A percentile compares a stretch with the other conserved stretches of the same genome.
Evolutionary conservation across 2,329 filamentous ascomycete genomes (phyloP).

Genomic region (Pseudogymnoascus sp.): DNA sequence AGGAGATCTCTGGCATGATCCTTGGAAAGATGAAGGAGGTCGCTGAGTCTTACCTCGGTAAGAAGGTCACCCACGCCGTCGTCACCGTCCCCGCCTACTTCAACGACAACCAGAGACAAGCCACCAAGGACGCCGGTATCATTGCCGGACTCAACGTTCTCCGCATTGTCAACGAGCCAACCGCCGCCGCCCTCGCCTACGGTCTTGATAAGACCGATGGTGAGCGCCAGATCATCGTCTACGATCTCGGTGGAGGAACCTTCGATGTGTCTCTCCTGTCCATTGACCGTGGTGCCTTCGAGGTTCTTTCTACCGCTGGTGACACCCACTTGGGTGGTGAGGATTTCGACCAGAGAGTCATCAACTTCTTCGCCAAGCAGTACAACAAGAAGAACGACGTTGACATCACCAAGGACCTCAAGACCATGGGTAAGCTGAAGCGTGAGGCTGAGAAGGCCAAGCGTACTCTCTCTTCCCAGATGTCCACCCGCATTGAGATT

Average conservation of each 20-base stretch:
- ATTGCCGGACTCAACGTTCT: slow-evolving; percentile 93
- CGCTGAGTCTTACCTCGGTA: slow-evolving; percentile 69
- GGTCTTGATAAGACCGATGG: slow-evolving; percentile 79
- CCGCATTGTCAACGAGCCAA: slow-evolving; percentile 94
- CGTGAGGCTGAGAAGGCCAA: slow-evolving; percentile 99
- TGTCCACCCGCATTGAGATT: slow-evolving; percentile 90
- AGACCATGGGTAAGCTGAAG: slow-evolving; percentile 99
- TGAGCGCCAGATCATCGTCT: slow-evolving; percentile 85
- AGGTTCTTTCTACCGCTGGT: slow-evolving; percentile 90
- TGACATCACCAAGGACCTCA: slow-evolving; percentile 86
- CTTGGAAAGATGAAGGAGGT: slow-evolving; percentile 80
- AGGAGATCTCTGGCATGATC: slow-evolving; percentile 76
- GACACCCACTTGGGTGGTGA: slow-evolving; percentile 97
- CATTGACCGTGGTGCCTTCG: slow-evolving; percentile 87
- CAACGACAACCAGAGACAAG: slow-evolving; percentile 96
- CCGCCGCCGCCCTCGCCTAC: slow-evolving; percentile 90
- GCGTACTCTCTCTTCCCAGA: slow-evolving; percentile 91
- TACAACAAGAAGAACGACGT: slow-evolving; percentile 98
- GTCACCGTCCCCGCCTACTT: slow-evolving; percentile 96
- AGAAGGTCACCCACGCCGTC: slow-evolving; percentile 79
- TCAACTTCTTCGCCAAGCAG: slow-evolving; percentile 90
- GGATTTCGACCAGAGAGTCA: slow-evolving; percentile 97
- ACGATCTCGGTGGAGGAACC: slow-evolving; percentile 89
- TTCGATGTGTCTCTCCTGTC: slow-evolving; percentile 91
- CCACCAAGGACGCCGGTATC: slow-evolving; percentile 87